A percentile compares a stretch with the other conserved stretches of the same genome.
phyloP scores from a whole-genome alignment of 805 yeast genomes.

The Teunomyces aglyptinius region DNA sequence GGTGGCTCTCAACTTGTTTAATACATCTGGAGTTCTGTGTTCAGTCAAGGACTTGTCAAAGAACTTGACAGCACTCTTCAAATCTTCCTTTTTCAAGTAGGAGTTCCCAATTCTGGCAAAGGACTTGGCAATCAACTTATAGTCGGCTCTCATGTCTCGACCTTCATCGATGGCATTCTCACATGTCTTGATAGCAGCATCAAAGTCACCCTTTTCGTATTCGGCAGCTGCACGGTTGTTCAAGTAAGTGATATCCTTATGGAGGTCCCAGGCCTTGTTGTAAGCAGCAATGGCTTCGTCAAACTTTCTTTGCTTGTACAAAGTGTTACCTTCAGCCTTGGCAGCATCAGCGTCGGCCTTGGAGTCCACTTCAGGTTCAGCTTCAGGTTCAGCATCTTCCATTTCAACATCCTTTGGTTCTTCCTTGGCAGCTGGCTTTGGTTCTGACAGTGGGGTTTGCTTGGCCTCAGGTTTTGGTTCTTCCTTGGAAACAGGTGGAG shows the following conservation, averaged over 20 bases:
- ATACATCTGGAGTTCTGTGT: slow-evolving; percentile 92
- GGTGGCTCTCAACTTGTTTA: slow-evolving; percentile 80
- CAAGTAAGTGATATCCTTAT: slow-evolving; percentile 85
- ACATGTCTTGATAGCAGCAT: slow-evolving; percentile 79
- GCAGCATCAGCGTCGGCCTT: slow-evolving; percentile 61
- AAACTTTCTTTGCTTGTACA: slow-evolving; percentile 83
- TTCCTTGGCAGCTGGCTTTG: slow-evolving; percentile 10
- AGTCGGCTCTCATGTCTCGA: slow-evolving; percentile 86
- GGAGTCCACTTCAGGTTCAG: slow-evolving; percentile 20
- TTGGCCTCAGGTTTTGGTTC: slow-evolving; percentile 5
- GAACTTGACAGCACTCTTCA: slow-evolving; percentile 67
- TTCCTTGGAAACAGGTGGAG: slow-evolving; percentile 9
- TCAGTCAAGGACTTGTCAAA: slow-evolving; percentile 94
- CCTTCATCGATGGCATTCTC: slow-evolving; percentile 84
- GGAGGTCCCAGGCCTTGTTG: slow-evolving; percentile 78
- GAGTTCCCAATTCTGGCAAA: slow-evolving; percentile 87
- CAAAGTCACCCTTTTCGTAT: slow-evolving; percentile 91
- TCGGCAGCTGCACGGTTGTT: slow-evolving; percentile 98
- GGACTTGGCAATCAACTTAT: slow-evolving; percentile 87
- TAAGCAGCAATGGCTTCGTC: slow-evolving; percentile 90
- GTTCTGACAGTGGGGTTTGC: slow-evolving; percentile 20
- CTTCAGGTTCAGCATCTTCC: slow-evolving; percentile 32
- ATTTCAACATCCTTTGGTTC: slow-evolving; percentile 26
- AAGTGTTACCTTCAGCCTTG: slow-evolving; percentile 81
- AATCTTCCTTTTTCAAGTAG: slow-evolving; percentile 72